Percentiles rank a stretch among this genome's conserved stretches.
phyloP scores from a whole-genome alignment of 2,329 filamentous ascomycete species.

The Phialocephala subalpina region DNA sequence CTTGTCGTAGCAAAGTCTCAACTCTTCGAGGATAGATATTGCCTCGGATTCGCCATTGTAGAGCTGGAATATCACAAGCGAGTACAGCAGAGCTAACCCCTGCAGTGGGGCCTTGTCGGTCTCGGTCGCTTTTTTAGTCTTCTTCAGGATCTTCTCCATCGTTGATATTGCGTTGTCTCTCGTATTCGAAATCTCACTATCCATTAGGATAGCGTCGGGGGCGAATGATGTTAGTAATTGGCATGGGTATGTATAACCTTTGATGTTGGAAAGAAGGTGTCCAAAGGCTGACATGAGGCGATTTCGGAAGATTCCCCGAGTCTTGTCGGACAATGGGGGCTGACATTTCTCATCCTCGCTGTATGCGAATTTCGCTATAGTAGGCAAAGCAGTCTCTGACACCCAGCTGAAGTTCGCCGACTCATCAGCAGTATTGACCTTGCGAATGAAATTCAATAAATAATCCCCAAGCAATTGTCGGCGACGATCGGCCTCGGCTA shows the following conservation, averaged over 20 bases:
- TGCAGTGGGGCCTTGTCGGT: slow-evolving; percentile 50
- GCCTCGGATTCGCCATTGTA: slow-evolving; percentile 92
- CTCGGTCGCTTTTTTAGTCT: slow-evolving; percentile 44
- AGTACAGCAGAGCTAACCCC: slow-evolving; percentile 82
- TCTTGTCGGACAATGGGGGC: slow-evolving; percentile 58
- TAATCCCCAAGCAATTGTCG: slow-evolving; percentile 44
- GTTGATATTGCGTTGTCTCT: slow-evolving; percentile 59
- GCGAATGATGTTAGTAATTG: slow-evolving; percentile 36
- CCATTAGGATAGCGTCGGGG: slow-evolving; percentile 57
- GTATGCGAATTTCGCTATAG: slow-evolving; percentile 63
- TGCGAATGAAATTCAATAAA: slow-evolving; percentile 41
- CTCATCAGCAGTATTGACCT: slow-evolving; percentile 35
- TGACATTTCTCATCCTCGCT: slow-evolving; percentile 50
- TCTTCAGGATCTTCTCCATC: slow-evolving; percentile 61
- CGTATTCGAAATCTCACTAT: slow-evolving; percentile 61
- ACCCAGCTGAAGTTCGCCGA: slow-evolving; percentile 37
- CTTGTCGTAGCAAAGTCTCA: slow-evolving; percentile 78
- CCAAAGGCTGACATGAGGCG: slow-evolving; percentile 66
- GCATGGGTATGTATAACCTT: slow-evolving; percentile 55
- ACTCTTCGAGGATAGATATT: slow-evolving; percentile 80
- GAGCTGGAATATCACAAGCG: slow-evolving; percentile 84
- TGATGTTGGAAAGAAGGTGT: slow-evolving; percentile 61
- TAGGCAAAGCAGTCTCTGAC: slow-evolving; percentile 35
- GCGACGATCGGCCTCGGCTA: slow-evolving; percentile 41
- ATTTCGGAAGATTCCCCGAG: slow-evolving; percentile 61